Evolutionary conservation across 495 filamentous ascomycete genomes (phyloP).

Genomic region (Cercophora scortea): DNA sequence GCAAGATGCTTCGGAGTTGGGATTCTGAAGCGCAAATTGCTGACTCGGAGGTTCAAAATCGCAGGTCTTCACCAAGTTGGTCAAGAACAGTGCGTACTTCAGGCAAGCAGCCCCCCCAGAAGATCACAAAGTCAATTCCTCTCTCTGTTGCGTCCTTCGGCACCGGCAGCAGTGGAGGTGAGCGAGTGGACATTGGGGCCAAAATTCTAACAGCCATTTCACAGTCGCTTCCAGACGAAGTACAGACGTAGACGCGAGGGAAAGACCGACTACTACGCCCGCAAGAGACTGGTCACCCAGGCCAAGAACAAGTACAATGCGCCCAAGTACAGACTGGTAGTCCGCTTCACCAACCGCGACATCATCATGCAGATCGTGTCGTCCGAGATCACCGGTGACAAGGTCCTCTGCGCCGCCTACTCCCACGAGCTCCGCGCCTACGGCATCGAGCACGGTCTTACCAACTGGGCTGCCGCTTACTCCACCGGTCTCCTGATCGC

Average conservation of each 20-base stretch:
- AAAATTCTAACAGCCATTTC: conserved; percentile 13
- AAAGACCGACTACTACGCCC: conserved; percentile 99
- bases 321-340: conserved; percentile 98
- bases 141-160: not conserved
- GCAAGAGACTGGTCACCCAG: conserved; percentile 98
- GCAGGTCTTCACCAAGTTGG: conserved; percentile 87
- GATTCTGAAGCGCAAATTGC: conserved; percentile 97
- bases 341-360: conserved; percentile 99
- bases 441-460: conserved; percentile 94
- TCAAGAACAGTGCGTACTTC: conserved; percentile 97
- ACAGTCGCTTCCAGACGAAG: conserved; percentile 97
- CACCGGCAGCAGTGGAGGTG: not conserved
- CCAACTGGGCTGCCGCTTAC: conserved; percentile 99
- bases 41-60: conserved; percentile 64
- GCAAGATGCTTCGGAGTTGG: conserved; percentile 92
- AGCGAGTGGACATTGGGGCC: not conserved
- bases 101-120: conserved; percentile 51
- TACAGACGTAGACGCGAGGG: conserved; percentile 94
- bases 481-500: conserved; percentile 92
- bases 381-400: conserved; percentile 96
- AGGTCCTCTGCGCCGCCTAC: conserved; percentile 90
- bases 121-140: not conserved
- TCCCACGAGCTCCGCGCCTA: conserved; percentile 95
- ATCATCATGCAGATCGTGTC: conserved; percentile 96
- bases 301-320: conserved; percentile 99